Evolutionary conservation across 2,329 filamentous ascomycete species (phyloP).

Genomic region (Geoglossum cookeanum): DNA sequence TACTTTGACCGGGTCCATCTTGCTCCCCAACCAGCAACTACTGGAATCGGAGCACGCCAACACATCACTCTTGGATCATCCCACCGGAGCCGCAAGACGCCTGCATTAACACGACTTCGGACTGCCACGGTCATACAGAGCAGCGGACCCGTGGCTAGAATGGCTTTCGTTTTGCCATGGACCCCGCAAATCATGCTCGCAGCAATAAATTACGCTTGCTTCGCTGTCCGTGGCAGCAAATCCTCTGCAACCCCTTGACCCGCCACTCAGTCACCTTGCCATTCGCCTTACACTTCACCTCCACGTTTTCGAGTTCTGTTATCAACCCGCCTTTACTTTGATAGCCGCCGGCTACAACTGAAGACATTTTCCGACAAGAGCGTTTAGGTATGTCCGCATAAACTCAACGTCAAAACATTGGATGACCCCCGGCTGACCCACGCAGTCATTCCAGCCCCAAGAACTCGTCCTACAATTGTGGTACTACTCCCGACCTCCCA

Average conservation of each 20-base stretch:
- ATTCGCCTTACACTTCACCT: constrained; percentile 1
- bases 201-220: constrained; percentile 4
- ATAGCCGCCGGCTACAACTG: not conserved
- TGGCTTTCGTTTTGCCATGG: not conserved
- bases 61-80: constrained; percentile 62
- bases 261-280: constrained; percentile 1
- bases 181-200: constrained; percentile 4
- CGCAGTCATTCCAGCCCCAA: not conserved
- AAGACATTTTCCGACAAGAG: not conserved
- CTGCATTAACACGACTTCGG: constrained; percentile 4
- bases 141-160: not conserved
- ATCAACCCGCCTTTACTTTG: not conserved
- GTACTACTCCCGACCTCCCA: not conserved
- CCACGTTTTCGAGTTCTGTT: constrained; percentile 3
- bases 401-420: not conserved
- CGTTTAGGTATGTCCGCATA: not conserved
- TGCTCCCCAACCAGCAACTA: constrained; percentile 23
- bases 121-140: not conserved
- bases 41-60: constrained; percentile 74
- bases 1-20: not conserved
- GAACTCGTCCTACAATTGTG: not conserved
- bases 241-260: constrained; percentile 3
- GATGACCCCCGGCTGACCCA: not conserved
- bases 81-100: constrained; percentile 35
- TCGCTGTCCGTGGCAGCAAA: constrained; percentile 2